Conservation (phyloP, 2,329 filamentous ascomycete species). For the Aureobasidium sp. region DNA sequence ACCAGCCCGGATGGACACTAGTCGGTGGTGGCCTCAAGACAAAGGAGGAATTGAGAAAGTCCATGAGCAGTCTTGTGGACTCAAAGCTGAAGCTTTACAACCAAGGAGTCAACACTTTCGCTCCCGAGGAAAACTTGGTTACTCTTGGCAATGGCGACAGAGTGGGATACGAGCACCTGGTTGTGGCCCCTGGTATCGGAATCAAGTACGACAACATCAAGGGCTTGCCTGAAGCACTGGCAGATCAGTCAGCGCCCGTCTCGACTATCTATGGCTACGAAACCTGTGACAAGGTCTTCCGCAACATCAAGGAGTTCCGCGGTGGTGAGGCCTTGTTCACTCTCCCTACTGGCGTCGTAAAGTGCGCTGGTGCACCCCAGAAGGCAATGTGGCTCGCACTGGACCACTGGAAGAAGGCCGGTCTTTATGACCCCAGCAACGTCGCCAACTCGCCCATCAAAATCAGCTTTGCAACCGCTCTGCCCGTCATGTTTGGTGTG, state of each 20-base stretch:
- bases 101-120: constrained; percentile 41
- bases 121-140: constrained; percentile 48
- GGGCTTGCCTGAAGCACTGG: constrained; percentile 24
- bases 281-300: constrained; percentile 30
- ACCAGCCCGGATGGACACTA: constrained; percentile 62
- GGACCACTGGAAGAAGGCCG: constrained; percentile 30
- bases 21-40: constrained; percentile 58
- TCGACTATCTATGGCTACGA: constrained; percentile 32
- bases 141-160: constrained; percentile 47
- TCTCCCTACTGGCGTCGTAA: constrained; percentile 31
- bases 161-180: constrained; percentile 54
- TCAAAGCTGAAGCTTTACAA: constrained; percentile 55
- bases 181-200: constrained; percentile 44
- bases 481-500: constrained; percentile 33
- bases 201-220: constrained; percentile 17
- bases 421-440: constrained; percentile 25
- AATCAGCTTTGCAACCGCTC: constrained; percentile 31
- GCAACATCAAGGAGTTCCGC: constrained; percentile 25
- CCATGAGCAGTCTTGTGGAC: constrained; percentile 45
- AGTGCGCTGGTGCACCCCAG: constrained; percentile 33
- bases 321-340: constrained; percentile 32
- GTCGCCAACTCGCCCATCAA: constrained; percentile 25
- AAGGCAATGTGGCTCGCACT: constrained; percentile 35
- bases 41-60: constrained; percentile 48
- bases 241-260: constrained; percentile 26